Conservation (phyloP, 202 grass and related monocot species). For the Panicum hallii region DNA sequence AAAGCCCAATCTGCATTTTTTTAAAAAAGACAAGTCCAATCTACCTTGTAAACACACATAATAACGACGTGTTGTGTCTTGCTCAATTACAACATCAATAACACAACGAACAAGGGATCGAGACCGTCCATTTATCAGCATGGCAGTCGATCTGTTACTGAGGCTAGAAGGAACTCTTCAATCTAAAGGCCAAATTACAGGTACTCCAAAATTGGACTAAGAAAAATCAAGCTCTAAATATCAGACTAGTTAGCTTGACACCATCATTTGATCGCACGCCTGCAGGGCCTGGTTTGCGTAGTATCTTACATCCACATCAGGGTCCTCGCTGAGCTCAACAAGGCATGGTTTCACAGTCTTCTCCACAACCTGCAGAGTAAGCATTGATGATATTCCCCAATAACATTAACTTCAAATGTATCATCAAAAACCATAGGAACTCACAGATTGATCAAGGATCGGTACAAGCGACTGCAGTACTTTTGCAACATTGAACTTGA, state of each 20-base stretch:
- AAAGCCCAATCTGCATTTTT: background rate
- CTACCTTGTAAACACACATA: slow-evolving; percentile 14
- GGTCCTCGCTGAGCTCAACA: slow-evolving; percentile 88
- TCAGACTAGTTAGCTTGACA: slow-evolving; percentile 70
- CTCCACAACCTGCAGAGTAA: slow-evolving; percentile 68
- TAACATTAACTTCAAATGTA: background rate
- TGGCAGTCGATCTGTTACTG: slow-evolving; percentile 36
- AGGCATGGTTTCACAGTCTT: slow-evolving; percentile 80
- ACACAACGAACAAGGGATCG: slow-evolving; percentile 14
- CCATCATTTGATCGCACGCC: slow-evolving; percentile 92
- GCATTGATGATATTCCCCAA: slow-evolving; percentile 49
- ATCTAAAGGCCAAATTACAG: slow-evolving; percentile 50
- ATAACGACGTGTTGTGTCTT: slow-evolving; percentile 7
- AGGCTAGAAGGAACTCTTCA: slow-evolving; percentile 38
- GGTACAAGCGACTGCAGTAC: slow-evolving; percentile 79
- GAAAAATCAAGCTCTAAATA: slow-evolving; percentile 41
- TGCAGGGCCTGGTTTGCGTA: slow-evolving; percentile 82
- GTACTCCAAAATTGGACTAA: slow-evolving; percentile 43
- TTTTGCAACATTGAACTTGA: slow-evolving; percentile 98
- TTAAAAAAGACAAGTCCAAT: background rate
- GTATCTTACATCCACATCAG: slow-evolving; percentile 93
- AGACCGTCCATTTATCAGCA: slow-evolving; percentile 48
- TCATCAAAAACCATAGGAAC: slow-evolving; percentile 27
- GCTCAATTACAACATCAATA: slow-evolving; percentile 51
- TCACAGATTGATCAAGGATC: slow-evolving; percentile 84